Conservation (phyloP, 768 basidiomycete genomes). For the Trametes gibbosa region DNA sequence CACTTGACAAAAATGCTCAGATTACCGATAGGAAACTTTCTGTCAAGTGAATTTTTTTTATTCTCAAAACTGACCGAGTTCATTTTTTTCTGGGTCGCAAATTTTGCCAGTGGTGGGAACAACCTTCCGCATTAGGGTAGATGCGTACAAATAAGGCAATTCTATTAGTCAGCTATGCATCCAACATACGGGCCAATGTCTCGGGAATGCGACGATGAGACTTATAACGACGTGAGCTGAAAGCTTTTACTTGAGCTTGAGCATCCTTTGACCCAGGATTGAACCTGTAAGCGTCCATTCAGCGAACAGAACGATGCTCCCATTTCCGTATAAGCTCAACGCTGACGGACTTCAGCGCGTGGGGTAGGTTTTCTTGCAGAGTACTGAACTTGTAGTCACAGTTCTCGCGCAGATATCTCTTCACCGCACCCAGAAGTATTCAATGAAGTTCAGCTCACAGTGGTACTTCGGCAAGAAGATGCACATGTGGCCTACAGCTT, state of each 20-base stretch:
- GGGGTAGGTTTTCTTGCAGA: conserved; percentile 26
- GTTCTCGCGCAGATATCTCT: conserved; percentile 25
- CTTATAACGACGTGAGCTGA: conserved; percentile 32
- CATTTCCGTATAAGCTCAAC: conserved; percentile 28
- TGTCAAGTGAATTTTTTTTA: neutral
- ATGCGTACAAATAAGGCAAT: neutral
- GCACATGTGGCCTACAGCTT: conserved; percentile 28
- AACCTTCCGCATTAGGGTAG: too few relatives aligned
- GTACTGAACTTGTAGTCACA: conserved; percentile 28
- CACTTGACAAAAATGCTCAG: neutral
- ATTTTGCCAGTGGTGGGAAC: neutral
- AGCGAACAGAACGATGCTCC: conserved; percentile 33
- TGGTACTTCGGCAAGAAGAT: conserved; percentile 42
- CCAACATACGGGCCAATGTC: neutral
- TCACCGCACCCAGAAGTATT: conserved; percentile 33
- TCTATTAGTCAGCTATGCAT: neutral
- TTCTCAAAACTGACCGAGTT: neutral
- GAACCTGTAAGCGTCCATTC: conserved; percentile 34
- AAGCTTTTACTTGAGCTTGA: conserved; percentile 29
- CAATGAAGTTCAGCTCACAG: conserved; percentile 39
- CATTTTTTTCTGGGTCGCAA: neutral
- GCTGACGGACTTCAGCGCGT: conserved; percentile 22
- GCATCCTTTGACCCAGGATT: conserved; percentile 30
- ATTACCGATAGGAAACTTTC: neutral
- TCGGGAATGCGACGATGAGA: conserved; percentile 26